Evolutionary conservation across 1,284 basidiomycete species (phyloP).

Genomic region (Rhodotorula sp.): DNA sequence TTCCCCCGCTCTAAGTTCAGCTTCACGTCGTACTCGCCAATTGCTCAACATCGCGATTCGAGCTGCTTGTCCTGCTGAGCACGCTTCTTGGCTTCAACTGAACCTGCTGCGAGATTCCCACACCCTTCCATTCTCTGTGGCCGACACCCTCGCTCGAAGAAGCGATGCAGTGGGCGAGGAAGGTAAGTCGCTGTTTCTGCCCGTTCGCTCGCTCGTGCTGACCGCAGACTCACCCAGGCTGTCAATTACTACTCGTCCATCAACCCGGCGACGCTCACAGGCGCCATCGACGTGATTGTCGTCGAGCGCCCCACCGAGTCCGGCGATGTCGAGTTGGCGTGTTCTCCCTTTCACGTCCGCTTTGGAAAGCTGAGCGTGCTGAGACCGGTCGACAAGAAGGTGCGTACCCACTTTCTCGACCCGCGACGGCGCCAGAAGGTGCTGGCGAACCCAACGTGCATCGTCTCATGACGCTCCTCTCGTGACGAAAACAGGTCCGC

Average conservation of each 20-base stretch:
- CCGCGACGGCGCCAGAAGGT: constrained; percentile 31
- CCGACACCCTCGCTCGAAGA: neutral
- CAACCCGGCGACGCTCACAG: constrained; percentile 90
- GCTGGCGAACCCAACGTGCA: neutral
- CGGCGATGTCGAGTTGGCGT: constrained; percentile 63
- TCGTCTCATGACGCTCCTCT: neutral
- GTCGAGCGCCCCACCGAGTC: constrained; percentile 66
- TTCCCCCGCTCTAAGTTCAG: neutral
- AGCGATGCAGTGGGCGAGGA: constrained; percentile 22
- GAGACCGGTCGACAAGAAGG: constrained; percentile 90
- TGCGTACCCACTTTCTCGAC: constrained; percentile 46
- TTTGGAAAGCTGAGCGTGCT: constrained; percentile 98
- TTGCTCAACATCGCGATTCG: neutral
- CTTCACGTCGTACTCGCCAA: neutral
- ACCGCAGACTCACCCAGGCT: constrained; percentile 9
- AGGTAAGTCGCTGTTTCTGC: neutral
- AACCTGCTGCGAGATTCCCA: too few species aligned
- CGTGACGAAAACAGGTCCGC: constrained; percentile 41
- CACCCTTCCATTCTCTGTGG: too few species aligned
- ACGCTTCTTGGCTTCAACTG: neutral
- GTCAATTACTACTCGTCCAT: constrained; percentile 52
- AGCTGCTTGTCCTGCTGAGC: neutral
- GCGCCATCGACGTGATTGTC: constrained; percentile 96
- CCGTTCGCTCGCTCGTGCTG: neutral
- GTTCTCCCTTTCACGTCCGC: constrained; percentile 95